These are phyloP conservation scores for Yarrowia osloensis DNA, from an alignment of 805 yeast genomes.

Conservation along the genomic window DNA sequence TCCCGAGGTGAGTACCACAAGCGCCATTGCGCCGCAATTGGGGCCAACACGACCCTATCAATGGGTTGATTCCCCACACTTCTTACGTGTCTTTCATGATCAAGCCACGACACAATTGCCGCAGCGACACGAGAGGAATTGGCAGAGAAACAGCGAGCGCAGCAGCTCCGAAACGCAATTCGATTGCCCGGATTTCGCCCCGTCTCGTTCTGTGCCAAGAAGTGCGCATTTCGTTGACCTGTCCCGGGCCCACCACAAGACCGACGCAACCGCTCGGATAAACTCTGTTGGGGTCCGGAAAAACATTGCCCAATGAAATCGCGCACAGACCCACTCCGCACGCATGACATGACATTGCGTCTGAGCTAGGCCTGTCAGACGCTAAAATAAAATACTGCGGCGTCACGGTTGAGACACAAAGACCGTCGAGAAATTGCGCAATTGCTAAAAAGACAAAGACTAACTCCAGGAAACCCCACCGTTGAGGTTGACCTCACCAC, in stretches of 20 bases:
- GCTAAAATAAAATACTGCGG: no score
- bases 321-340: constrained; percentile 10
- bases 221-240: not conserved
- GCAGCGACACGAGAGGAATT: not conserved
- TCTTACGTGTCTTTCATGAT: not conserved
- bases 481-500: constrained; percentile 97
- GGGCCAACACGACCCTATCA: no score
- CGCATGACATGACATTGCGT: constrained; percentile 20
- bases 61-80: constrained; percentile 3
- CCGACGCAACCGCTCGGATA: constrained; percentile 4
- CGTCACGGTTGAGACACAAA: not conserved
- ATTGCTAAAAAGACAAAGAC: not conserved
- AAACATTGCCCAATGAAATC: constrained; percentile 19
- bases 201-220: not conserved
- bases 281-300: constrained; percentile 29
- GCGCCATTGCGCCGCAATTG: not conserved
- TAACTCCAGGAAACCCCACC: constrained; percentile 75
- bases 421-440: not conserved
- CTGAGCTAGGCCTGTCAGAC: not conserved
- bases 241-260: not conserved
- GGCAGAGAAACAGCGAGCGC: not conserved
- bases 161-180: not conserved
- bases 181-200: not conserved
- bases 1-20: constrained; percentile 71
- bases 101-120: not conserved